These are phyloP conservation scores for Bryum argenteum DNA, from an alignment of 225 moss, liverwort and hornwort species.

Conservation along the genomic window DNA sequence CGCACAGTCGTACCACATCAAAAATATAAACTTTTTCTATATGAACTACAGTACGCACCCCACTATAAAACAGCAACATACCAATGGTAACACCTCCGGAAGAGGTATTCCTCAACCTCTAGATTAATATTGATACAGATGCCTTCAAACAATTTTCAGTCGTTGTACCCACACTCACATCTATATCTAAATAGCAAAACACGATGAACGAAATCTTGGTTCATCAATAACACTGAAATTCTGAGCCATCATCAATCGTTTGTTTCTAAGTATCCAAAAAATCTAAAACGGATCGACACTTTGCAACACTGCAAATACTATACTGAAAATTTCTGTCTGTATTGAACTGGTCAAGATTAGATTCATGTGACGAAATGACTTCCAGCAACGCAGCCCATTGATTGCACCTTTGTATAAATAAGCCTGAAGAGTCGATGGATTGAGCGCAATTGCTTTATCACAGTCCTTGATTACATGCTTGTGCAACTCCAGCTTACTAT, in stretches of 20 bases:
- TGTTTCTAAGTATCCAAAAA: background rate
- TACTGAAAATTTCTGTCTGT: background rate
- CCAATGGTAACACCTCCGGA: background rate
- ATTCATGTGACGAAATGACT: background rate
- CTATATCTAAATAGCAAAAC: background rate
- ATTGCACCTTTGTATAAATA: constrained; percentile 81
- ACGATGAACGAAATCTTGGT: background rate
- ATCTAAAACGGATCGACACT: background rate
- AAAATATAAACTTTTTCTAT: constrained; percentile 35
- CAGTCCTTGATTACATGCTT: constrained; percentile 84
- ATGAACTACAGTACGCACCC: constrained; percentile 21
- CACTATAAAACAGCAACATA: background rate
- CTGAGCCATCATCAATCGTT: too few species aligned
- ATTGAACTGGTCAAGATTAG: background rate
- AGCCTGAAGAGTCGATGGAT: constrained; percentile 61
- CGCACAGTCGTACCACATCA: constrained; percentile 34
- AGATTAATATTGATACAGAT: background rate
- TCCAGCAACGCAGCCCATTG: constrained; percentile 1
- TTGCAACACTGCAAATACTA: background rate
- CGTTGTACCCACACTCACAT: background rate
- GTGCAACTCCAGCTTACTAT: constrained; percentile 80
- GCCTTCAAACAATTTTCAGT: background rate
- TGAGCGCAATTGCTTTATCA: constrained; percentile 69
- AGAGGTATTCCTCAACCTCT: background rate
- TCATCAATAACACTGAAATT: background rate